A percentile compares a stretch with the other conserved stretches of the same genome.
Conservation (phyloP, 257 asterid species). For the Solanum chiquidenum region DNA sequence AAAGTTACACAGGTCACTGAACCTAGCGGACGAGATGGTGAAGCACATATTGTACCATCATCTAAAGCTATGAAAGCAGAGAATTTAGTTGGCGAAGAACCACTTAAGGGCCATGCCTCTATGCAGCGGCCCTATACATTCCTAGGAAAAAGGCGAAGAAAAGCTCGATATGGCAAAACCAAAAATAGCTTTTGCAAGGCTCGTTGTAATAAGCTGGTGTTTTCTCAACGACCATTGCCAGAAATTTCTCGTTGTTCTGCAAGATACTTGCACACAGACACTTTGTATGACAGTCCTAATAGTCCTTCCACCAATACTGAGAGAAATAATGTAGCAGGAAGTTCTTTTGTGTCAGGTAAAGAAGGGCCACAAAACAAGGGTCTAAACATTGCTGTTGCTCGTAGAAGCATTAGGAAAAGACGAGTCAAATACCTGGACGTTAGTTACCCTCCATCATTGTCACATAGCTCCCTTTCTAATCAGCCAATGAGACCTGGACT, state of each 20-base stretch:
- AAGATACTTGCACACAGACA: neutral
- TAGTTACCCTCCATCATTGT: slow-evolving; percentile 21
- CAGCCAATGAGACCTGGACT: slow-evolving; percentile 20
- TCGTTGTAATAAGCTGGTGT: neutral
- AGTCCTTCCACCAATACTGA: slow-evolving; percentile 1
- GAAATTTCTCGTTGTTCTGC: slow-evolving; percentile 6
- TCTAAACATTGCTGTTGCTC: slow-evolving; percentile 25
- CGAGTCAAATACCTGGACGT: slow-evolving; percentile 43
- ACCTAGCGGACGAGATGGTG: neutral
- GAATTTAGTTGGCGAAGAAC: neutral
- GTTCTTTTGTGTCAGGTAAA: slow-evolving; percentile 14
- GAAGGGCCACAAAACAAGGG: slow-evolving; percentile 8
- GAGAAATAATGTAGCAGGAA: slow-evolving; percentile 3
- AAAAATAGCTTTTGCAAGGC: slow-evolving; percentile 9
- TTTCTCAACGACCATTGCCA: slow-evolving; percentile 1
- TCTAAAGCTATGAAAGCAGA: slow-evolving; percentile 1
- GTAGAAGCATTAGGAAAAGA: slow-evolving; percentile 62
- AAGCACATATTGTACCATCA: neutral
- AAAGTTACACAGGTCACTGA: neutral
- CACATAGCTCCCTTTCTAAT: slow-evolving; percentile 9
- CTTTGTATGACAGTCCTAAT: neutral
- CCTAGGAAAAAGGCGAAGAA: slow-evolving; percentile 8
- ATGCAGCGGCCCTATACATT: neutral
- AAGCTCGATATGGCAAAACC: slow-evolving; percentile 7
- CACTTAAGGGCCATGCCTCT: neutral